Conservation (phyloP, 2,329 filamentous ascomycete genomes). For the Arachnomyces sp. region DNA sequence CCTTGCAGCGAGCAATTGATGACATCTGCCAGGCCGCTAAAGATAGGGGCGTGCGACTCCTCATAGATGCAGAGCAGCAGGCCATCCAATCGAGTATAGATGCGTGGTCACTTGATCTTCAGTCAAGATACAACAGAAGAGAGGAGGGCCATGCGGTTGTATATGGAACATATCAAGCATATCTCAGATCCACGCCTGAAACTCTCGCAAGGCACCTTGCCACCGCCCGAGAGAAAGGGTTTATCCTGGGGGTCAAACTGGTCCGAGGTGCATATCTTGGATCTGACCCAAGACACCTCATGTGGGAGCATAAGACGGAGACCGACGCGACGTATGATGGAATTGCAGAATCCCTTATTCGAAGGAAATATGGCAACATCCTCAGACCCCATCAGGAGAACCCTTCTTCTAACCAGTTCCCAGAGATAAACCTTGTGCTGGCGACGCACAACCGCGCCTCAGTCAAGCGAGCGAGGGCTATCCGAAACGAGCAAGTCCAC, state of each 20-base stretch:
- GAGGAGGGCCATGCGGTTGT: slow-evolving; percentile 47
- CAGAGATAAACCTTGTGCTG: slow-evolving; percentile 56
- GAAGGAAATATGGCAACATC: slow-evolving; percentile 47
- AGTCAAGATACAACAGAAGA: slow-evolving; percentile 53
- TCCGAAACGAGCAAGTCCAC: slow-evolving; percentile 39
- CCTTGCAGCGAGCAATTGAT: slow-evolving; percentile 61
- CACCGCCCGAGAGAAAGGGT: slow-evolving; percentile 50
- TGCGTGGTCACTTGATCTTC: slow-evolving; percentile 66
- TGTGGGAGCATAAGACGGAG: slow-evolving; percentile 60
- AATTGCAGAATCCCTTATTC: slow-evolving; percentile 59
- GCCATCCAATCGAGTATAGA: slow-evolving; percentile 70
- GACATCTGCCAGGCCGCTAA: slow-evolving; percentile 65
- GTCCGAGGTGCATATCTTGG: slow-evolving; percentile 66
- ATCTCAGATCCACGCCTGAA: slow-evolving; percentile 55
- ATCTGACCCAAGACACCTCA: slow-evolving; percentile 59
- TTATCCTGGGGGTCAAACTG: slow-evolving; percentile 63
- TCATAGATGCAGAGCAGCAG: slow-evolving; percentile 80
- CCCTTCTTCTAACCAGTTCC: slow-evolving; percentile 38
- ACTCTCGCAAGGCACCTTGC: slow-evolving; percentile 55
- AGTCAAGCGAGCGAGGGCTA: slow-evolving; percentile 45
- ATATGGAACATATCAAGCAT: slow-evolving; percentile 71
- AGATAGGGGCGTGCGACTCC: slow-evolving; percentile 58
- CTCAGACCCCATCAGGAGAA: slow-evolving; percentile 37
- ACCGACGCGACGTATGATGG: slow-evolving; percentile 65
- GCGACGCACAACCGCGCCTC: slow-evolving; percentile 74